Percentiles rank a stretch among this genome's conserved stretches.
Conservation (phyloP, 495 filamentous ascomycete genomes). For the Bryoglossum gracile region DNA sequence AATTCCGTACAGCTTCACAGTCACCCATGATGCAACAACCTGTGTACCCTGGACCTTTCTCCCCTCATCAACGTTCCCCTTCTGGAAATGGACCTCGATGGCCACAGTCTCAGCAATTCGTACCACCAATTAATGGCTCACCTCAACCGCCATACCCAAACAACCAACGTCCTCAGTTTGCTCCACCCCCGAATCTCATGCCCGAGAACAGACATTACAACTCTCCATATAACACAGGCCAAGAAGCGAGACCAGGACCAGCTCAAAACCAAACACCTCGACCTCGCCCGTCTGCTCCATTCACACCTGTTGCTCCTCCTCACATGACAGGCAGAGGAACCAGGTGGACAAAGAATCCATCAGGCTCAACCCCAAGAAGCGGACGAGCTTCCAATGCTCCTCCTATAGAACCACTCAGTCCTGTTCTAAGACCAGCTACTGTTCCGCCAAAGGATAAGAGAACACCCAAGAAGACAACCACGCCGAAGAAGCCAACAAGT, state of each 20-base stretch:
- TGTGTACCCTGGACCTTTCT: constrained; percentile 23
- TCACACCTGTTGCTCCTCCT: constrained; percentile 3
- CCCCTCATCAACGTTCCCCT: constrained; percentile 10
- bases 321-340: constrained; percentile 37
- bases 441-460: constrained; percentile 25
- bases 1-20: constrained; percentile 19
- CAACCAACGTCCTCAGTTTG: constrained; percentile 12
- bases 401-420: constrained; percentile 37
- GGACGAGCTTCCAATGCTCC: not conserved
- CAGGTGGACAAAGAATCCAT: constrained; percentile 38
- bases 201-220: constrained; percentile 21
- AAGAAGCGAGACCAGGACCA: constrained; percentile 7
- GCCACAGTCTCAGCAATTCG: constrained; percentile 16
- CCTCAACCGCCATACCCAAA: constrained; percentile 7
- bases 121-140: constrained; percentile 8
- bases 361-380: constrained; percentile 37
- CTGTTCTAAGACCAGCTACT: constrained; percentile 31
- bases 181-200: constrained; percentile 10
- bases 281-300: constrained; percentile 12
- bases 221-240: constrained; percentile 23
- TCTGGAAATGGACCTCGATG: constrained; percentile 45
- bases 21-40: constrained; percentile 18
- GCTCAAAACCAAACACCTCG: constrained; percentile 2
- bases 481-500: constrained; percentile 9
- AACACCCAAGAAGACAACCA: constrained; percentile 4